A percentile compares a stretch with the other conserved stretches of the same genome.
Evolutionary conservation across 257 asterid species (phyloP).

Genomic region (Penstemon davidsonii): DNA sequence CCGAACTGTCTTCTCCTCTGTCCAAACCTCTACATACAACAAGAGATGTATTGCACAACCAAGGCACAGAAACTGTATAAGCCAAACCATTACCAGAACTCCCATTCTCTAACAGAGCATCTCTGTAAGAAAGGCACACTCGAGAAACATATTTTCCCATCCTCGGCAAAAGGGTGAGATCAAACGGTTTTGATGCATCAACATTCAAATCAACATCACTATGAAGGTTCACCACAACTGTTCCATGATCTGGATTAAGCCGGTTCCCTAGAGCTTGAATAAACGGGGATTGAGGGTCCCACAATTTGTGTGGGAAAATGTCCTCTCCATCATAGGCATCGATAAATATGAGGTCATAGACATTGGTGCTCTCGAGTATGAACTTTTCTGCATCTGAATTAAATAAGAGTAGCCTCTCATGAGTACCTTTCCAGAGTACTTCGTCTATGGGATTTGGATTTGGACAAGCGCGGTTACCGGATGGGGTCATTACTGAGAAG

Average conservation of each 20-base stretch:
- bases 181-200: constrained; percentile 26
- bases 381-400: constrained; percentile 79
- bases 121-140: constrained; percentile 56
- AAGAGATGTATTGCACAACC: constrained; percentile 76
- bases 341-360: constrained; percentile 67
- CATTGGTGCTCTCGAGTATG: constrained; percentile 45
- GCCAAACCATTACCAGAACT: constrained; percentile 44
- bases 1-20: constrained; percentile 26
- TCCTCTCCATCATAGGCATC: constrained; percentile 94
- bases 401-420: constrained; percentile 60
- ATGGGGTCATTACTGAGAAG: constrained; percentile 53
- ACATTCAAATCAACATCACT: constrained; percentile 46
- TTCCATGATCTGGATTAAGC: constrained; percentile 79
- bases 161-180: constrained; percentile 29
- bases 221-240: constrained; percentile 82
- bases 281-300: constrained; percentile 69
- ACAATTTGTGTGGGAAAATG: constrained; percentile 64
- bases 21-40: constrained; percentile 65
- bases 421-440: constrained; percentile 74
- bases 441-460: constrained; percentile 45
- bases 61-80: constrained; percentile 67
- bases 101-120: constrained; percentile 42
- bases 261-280: constrained; percentile 49
- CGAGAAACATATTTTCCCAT: constrained; percentile 52
- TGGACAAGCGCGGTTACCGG: constrained; percentile 45